These are phyloP conservation scores for Aplosporella prunicola DNA, from an alignment of 2,329 filamentous ascomycete species.

Conservation along the genomic window DNA sequence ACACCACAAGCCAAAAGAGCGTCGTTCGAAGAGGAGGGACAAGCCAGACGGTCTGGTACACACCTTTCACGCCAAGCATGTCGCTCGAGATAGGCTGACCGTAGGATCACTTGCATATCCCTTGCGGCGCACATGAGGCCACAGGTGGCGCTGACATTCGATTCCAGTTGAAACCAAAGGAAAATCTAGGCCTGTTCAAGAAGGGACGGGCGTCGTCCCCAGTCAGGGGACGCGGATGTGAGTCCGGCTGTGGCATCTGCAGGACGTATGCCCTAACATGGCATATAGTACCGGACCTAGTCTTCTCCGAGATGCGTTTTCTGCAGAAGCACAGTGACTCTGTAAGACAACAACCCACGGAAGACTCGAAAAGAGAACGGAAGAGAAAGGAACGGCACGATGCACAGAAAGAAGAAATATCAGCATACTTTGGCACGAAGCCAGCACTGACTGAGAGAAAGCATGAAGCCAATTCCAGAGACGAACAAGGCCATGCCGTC, in stretches of 20 bases:
- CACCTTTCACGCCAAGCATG: constrained; percentile 37
- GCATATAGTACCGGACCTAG: constrained; percentile 39
- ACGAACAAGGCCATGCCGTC: constrained; percentile 14
- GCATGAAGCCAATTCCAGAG: constrained; percentile 16
- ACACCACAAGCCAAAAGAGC: constrained; percentile 20
- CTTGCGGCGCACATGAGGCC: constrained; percentile 6
- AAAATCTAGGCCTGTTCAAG: constrained; percentile 37
- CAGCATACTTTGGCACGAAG: constrained; percentile 34
- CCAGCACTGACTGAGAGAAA: constrained; percentile 20
- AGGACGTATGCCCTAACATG: constrained; percentile 17
- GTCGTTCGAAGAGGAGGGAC: constrained; percentile 18
- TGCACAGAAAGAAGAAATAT: constrained; percentile 34
- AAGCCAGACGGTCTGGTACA: constrained; percentile 30
- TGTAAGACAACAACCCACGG: constrained; percentile 18
- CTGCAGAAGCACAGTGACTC: constrained; percentile 29
- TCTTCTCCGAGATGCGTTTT: constrained; percentile 44
- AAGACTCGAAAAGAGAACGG: constrained; percentile 18
- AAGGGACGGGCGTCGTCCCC: constrained; percentile 40
- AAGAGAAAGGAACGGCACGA: constrained; percentile 24
- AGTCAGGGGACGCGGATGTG: constrained; percentile 34
- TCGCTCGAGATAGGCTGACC: constrained; percentile 37
- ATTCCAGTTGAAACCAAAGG: constrained; percentile 34
- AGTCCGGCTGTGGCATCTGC: constrained; percentile 10
- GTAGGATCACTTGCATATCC: constrained; percentile 22
- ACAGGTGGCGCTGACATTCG: constrained; percentile 18